Evolutionary conservation across 2,329 filamentous ascomycete genomes (phyloP).

Genomic region (Tolypocladium tundrense): DNA sequence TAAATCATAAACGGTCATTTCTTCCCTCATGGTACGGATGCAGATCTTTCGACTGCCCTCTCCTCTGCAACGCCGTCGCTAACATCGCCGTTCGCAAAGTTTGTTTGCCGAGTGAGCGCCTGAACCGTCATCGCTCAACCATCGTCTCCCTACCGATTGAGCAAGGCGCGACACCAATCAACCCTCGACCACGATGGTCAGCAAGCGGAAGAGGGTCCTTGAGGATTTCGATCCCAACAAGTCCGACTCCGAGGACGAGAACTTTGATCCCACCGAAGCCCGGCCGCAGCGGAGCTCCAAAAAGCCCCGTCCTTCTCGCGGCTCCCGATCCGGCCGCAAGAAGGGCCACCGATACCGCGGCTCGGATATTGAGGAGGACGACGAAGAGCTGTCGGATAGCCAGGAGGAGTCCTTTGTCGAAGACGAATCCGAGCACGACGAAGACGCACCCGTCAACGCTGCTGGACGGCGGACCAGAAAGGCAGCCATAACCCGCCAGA

Average conservation of each 20-base stretch:
- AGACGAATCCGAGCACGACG: slow-evolving; percentile 26
- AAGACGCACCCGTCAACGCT: slow-evolving; percentile 31
- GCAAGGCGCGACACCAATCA: not conserved
- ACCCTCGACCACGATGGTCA: slow-evolving; percentile 15
- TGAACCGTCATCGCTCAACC: not conserved
- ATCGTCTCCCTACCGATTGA: not conserved
- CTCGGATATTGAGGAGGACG: slow-evolving; percentile 53
- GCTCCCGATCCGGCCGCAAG: slow-evolving; percentile 21
- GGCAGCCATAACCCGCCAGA: slow-evolving; percentile 32
- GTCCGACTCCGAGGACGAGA: slow-evolving; percentile 56
- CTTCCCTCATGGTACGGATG: not conserved
- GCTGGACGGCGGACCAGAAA: slow-evolving; percentile 39
- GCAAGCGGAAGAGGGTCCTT: slow-evolving; percentile 48
- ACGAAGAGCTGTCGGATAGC: slow-evolving; percentile 45
- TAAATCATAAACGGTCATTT: not conserved
- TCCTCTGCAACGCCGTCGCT: not conserved
- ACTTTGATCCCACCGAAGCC: slow-evolving; percentile 47
- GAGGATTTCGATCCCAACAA: slow-evolving; percentile 56
- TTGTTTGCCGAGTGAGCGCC: not conserved
- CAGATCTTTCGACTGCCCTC: not conserved
- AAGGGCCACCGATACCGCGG: slow-evolving; percentile 39
- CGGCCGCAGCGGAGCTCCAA: slow-evolving; percentile 31
- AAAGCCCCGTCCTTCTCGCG: slow-evolving; percentile 28
- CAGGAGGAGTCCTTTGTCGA: slow-evolving; percentile 39
- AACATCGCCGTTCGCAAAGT: not conserved